These are phyloP conservation scores for Pouteria campechiana DNA, from an alignment of 179 eudicot genomes.

Conservation along the genomic window DNA sequence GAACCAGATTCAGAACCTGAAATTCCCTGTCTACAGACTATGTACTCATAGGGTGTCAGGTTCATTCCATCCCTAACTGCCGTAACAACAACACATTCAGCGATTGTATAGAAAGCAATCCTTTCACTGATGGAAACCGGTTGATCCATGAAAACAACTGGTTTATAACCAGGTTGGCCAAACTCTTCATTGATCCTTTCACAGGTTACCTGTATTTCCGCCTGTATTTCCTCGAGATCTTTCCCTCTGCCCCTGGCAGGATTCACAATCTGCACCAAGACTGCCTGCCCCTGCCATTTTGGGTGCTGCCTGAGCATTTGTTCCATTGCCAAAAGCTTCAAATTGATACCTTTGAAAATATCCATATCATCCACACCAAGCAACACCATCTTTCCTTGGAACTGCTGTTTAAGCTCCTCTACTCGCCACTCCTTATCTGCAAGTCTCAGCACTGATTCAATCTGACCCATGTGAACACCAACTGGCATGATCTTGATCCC, in stretches of 20 bases:
- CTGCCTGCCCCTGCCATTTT: conserved; percentile 24
- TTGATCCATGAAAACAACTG: conserved; percentile 13
- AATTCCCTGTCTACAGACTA: conserved; percentile 23
- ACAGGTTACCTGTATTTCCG: conserved; percentile 6
- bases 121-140: conserved; percentile 13
- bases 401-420: conserved; percentile 9
- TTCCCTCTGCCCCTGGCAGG: conserved; percentile 20
- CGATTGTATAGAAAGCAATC: conserved; percentile 18
- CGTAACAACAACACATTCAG: conserved; percentile 28
- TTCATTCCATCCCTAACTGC: conserved; percentile 39
- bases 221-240: conserved; percentile 17
- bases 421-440: conserved; percentile 17
- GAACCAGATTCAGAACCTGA: conserved; percentile 11
- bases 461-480: conserved; percentile 16
- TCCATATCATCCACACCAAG: conserved; percentile 29
- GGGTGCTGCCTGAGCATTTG: conserved; percentile 22
- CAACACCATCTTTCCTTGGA: conserved; percentile 14
- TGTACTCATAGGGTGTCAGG: conserved; percentile 26
- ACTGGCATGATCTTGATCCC: conserved; percentile 21
- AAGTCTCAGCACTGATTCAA: conserved; percentile 5
- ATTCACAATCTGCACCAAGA: conserved; percentile 25
- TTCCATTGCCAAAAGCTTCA: conserved; percentile 22
- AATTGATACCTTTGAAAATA: conserved; percentile 17
- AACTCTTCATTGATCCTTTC: conserved; percentile 10
- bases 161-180: conserved; percentile 14